phyloP scores from a whole-genome alignment of 2,329 filamentous ascomycete species.

The Apiospora aurea region DNA sequence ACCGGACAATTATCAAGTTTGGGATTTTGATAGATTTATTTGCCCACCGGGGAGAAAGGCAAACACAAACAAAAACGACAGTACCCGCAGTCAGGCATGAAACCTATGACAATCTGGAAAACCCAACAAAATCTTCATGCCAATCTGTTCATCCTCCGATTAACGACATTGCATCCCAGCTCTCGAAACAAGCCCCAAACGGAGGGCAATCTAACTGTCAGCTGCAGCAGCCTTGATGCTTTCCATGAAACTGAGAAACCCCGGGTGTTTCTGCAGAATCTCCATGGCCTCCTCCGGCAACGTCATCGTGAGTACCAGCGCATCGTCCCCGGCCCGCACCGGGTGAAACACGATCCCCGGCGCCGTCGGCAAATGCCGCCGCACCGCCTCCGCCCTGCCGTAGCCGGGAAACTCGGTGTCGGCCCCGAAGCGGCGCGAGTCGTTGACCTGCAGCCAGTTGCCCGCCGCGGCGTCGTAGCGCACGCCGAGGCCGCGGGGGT shows the following conservation, averaged over 20 bases:
- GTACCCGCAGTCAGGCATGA: no score
- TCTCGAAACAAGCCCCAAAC: background rate
- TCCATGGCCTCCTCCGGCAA: background rate
- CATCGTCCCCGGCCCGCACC: background rate
- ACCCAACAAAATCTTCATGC: no score
- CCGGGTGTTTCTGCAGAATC: fast-evolving
- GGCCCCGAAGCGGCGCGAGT: background rate
- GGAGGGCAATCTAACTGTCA: background rate
- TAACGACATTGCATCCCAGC: no score
- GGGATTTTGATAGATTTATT: no score
- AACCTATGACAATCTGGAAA: no score
- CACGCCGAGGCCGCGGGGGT: background rate
- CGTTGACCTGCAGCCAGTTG: background rate
- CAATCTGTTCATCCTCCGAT: no score
- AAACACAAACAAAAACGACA: no score
- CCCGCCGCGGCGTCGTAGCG: background rate
- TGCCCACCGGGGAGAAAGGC: no score
- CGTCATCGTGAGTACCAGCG: background rate
- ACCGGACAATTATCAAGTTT: no score
- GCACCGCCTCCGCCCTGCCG: background rate
- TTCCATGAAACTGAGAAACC: background rate
- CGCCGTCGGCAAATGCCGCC: background rate
- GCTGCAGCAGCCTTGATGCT: background rate
- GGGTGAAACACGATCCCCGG: background rate
- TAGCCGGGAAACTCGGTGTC: background rate